Base-by-base conservation (phyloP, 768 basidiomycete species). In the Sarcodon sp. region DNA sequence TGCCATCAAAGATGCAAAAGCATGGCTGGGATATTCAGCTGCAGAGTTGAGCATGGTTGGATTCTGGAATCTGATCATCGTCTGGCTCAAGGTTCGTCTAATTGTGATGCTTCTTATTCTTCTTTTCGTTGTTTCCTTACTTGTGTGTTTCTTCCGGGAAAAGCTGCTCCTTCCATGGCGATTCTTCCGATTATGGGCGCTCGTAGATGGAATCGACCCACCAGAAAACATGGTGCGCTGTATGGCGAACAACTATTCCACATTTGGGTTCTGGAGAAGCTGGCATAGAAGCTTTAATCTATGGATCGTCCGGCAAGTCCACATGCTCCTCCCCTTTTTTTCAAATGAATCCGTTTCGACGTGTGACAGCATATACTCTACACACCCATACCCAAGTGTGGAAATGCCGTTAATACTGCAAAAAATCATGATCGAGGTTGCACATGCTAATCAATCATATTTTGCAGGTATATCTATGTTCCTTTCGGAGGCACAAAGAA, bases 211-310 rank as follows among this genome's bases (percentile, higher is more conserved):
- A 0, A 75, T 97, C 33, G 89, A 96, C 56, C 86, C 91, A 0
- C 96, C 94, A 0, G 96, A 99, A 64, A 99, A 99, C 63, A 96
- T 97, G 96, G 75, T 99, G 10, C 77, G 96, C n/a, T 98, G 96
- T 59, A 85, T 97, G 81, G 87, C 80, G 16, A 99, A 98, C 63
- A 98, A 97, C 62, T 97, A 97, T 60, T 96, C 93, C 0, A 76
- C 81, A 0, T 62, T 83, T 8, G 91, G 91, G 0, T 98, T 99
- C 64, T 98, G 96, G 96, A 66, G 91, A 53, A 83, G 83, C 53
- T 98, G 94, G 96, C 94, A 98, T 61, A 72, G 96, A 7, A 89
- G 86, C 53, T 97, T 92, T 64, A 99, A 98, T 58, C 73, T 96
- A 11, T 98, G 94, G 96, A 70, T 93, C 43, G 78, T 91, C 35